Conservation (phyloP, 2,329 filamentous ascomycete genomes). For the Metarhizium sp. region DNA sequence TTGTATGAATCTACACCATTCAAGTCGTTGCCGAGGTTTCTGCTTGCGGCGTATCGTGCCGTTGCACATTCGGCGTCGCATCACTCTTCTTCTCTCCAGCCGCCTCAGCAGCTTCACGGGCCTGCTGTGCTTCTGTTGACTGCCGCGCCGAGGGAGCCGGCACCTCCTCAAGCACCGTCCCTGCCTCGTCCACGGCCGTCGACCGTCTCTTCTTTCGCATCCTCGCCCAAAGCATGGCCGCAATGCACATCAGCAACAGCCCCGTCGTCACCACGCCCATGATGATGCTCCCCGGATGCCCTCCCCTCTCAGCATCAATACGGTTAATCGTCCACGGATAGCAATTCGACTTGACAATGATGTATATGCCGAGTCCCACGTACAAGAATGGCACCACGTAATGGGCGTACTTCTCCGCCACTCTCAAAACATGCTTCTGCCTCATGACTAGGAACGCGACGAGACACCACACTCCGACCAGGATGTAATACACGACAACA, state of each 20-base stretch:
- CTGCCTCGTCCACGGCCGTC: background rate
- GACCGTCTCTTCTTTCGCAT: constrained; percentile 3
- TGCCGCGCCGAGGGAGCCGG: background rate
- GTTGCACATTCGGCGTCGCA: background rate
- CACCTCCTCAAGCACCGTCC: background rate
- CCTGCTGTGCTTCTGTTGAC: background rate
- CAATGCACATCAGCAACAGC: constrained; percentile 7
- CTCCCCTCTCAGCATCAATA: constrained; percentile 13
- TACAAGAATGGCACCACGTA: constrained; percentile 21
- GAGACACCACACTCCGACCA: constrained; percentile 22
- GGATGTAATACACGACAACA: constrained; percentile 21
- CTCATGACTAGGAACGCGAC: constrained; percentile 20
- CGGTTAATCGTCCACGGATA: constrained; percentile 24
- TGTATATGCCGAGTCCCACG: constrained; percentile 22
- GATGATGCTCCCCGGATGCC: constrained; percentile 6
- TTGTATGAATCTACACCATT: background rate
- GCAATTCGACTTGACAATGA: constrained; percentile 21
- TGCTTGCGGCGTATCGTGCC: background rate
- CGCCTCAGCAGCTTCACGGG: background rate
- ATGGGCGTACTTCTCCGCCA: constrained; percentile 16
- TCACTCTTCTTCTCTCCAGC: background rate
- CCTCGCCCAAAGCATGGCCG: constrained; percentile 6
- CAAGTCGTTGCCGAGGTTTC: background rate
- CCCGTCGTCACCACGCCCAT: constrained; percentile 10
- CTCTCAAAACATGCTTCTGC: constrained; percentile 18